These are phyloP conservation scores for Herpetomonas tarakana DNA, from an alignment of 208 protist species.

Conservation along the genomic window DNA sequence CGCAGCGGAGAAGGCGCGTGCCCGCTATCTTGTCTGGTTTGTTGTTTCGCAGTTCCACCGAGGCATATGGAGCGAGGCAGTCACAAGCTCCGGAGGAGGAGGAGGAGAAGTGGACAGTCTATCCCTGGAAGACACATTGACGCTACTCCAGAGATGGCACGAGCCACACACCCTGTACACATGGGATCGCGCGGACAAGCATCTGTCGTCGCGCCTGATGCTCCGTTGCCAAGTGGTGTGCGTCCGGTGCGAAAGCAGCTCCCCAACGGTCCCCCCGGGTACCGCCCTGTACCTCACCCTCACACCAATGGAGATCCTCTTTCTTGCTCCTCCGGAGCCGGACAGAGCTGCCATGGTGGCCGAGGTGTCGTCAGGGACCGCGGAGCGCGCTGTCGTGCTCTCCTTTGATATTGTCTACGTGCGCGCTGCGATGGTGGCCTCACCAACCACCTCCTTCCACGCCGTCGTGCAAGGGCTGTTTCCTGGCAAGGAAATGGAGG, in stretches of 20 bases:
- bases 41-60: not conserved
- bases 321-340: conserved; percentile 9
- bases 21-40: not conserved
- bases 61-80: too few species aligned
- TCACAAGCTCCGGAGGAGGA: too few species aligned
- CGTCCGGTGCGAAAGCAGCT: not conserved
- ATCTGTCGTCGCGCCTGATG: too few species aligned
- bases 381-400: conserved; percentile 22
- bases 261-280: conserved; percentile 19
- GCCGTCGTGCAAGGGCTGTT: conserved; percentile 37
- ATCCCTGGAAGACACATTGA: too few species aligned
- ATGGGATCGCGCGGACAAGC: too few species aligned
- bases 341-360: not conserved
- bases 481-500: conserved; percentile 11
- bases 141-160: too few species aligned
- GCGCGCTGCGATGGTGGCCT: conserved; percentile 10
- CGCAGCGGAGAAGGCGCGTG: not conserved
- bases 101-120: too few species aligned
- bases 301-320: conserved; percentile 14
- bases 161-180: too few species aligned
- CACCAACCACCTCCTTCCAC: conserved; percentile 28
- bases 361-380: not conserved
- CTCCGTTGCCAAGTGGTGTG: not conserved
- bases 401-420: conserved; percentile 43
- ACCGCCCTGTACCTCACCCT: conserved; percentile 36